A percentile compares a stretch with the other conserved stretches of the same genome.
phyloP scores from a whole-genome alignment of 2,329 filamentous ascomycete genomes.

The Zymoseptoria pseudotritici region DNA sequence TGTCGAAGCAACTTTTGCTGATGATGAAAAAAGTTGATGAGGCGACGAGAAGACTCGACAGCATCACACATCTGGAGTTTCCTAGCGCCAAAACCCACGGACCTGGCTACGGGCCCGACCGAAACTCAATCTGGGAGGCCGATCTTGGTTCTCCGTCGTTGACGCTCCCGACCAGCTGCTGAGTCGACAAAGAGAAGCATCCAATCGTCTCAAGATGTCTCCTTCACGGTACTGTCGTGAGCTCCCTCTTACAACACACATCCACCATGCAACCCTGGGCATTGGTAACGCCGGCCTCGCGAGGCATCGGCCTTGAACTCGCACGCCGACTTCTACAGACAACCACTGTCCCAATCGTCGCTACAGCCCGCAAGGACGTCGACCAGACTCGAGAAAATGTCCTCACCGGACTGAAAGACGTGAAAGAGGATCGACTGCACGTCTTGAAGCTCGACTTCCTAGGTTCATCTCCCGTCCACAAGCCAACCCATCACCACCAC shows the following conservation, averaged over 20 bases:
- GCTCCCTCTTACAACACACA: neutral
- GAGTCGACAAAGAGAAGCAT: neutral
- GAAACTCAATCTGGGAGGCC: slow-evolving; percentile 3
- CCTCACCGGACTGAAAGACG: slow-evolving; percentile 42
- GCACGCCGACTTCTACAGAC: slow-evolving; percentile 51
- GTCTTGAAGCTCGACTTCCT: slow-evolving; percentile 51
- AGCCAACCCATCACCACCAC: neutral
- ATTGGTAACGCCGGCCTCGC: slow-evolving; percentile 52
- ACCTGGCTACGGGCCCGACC: neutral
- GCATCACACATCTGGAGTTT: neutral
- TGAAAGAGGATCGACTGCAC: slow-evolving; percentile 42
- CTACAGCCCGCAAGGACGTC: slow-evolving; percentile 51
- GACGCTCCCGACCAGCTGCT: neutral
- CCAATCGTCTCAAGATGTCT: neutral
- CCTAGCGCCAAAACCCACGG: neutral
- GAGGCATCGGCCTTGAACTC: slow-evolving; percentile 57
- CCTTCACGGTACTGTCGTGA: neutral
- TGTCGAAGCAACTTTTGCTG: neutral
- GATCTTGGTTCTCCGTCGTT: neutral
- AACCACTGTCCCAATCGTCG: slow-evolving; percentile 52
- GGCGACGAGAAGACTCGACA: neutral
- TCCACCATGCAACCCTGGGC: slow-evolving; percentile 41
- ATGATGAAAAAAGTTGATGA: neutral
- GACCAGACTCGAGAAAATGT: slow-evolving; percentile 43
- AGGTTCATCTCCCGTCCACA: slow-evolving; percentile 34